Evolutionary conservation across 192 early-diverging fungal species (phyloP).

Genomic region (Pilobolus umbonatus): DNA sequence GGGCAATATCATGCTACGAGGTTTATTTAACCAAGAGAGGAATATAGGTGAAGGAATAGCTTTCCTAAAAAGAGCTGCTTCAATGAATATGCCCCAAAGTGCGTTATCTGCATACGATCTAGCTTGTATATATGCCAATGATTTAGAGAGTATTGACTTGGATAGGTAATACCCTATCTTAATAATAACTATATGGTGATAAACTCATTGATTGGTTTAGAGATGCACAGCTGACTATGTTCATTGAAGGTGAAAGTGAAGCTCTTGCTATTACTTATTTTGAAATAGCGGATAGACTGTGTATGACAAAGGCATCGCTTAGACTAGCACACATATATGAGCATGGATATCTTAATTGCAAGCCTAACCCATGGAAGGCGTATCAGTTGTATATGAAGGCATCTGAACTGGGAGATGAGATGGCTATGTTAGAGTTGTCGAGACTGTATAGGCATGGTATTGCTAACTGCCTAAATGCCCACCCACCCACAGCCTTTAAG

Average conservation of each 20-base stretch:
- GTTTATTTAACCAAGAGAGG: constrained; percentile 60
- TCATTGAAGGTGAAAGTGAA: constrained; percentile 50
- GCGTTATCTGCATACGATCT: constrained; percentile 76
- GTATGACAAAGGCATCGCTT: constrained; percentile 64
- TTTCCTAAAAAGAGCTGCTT: constrained; percentile 75
- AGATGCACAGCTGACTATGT: neutral
- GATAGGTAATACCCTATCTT: neutral
- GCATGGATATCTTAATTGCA: constrained; percentile 65
- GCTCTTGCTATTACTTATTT: constrained; percentile 61
- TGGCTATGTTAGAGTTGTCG: constrained; percentile 84
- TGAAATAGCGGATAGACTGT: constrained; percentile 66
- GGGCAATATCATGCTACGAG: constrained; percentile 72
- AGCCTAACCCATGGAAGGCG: constrained; percentile 58
- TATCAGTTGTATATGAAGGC: constrained; percentile 79
- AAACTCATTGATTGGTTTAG: constrained; percentile 26
- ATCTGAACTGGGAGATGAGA: constrained; percentile 67
- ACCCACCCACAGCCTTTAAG: constrained; percentile 57
- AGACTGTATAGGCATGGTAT: constrained; percentile 80
- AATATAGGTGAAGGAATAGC: constrained; percentile 77
- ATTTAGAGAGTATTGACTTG: constrained; percentile 54
- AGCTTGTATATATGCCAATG: constrained; percentile 71
- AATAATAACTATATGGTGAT: neutral
- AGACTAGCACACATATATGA: constrained; percentile 78
- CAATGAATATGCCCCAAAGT: constrained; percentile 45
- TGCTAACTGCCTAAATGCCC: neutral